A percentile compares a stretch with the other conserved stretches of the same genome.
Conservation (phyloP, 768 basidiomycete species). For the Leccinum incarnatum region DNA sequence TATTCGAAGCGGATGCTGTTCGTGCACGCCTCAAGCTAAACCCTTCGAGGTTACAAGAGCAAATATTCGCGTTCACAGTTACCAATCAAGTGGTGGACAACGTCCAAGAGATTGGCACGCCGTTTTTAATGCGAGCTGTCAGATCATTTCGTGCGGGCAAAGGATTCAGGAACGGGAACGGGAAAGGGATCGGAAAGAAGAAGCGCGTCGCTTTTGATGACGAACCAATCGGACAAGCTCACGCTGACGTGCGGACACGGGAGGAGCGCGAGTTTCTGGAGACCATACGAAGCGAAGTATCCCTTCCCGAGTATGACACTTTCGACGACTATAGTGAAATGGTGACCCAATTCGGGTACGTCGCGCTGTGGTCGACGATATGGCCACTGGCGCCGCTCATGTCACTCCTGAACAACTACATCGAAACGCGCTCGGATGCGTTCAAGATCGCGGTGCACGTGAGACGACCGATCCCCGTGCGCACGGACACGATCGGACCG, state of each 20-base stretch:
- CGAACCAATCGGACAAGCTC: slow-evolving; percentile 37
- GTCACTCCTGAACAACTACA: slow-evolving; percentile 87
- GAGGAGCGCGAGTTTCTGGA: slow-evolving; percentile 82
- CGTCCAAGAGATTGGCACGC: slow-evolving; percentile 77
- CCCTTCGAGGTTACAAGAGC: slow-evolving; percentile 71
- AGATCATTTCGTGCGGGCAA: slow-evolving; percentile 48
- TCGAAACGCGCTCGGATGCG: slow-evolving; percentile 91
- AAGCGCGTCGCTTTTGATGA: slow-evolving; percentile 75
- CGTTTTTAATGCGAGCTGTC: slow-evolving; percentile 67
- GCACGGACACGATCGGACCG: slow-evolving; percentile 89
- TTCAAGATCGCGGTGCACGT: slow-evolving; percentile 90
- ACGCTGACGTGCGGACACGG: slow-evolving; percentile 35
- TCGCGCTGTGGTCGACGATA: slow-evolving; percentile 88
- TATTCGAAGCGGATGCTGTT: slow-evolving; percentile 52
- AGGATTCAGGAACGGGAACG: slow-evolving; percentile 25
- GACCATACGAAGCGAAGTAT: slow-evolving; percentile 70
- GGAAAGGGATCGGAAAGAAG: slow-evolving; percentile 39
- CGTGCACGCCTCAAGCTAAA: slow-evolving; percentile 59
- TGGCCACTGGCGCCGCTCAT: slow-evolving; percentile 92
- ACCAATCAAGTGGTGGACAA: slow-evolving; percentile 84
- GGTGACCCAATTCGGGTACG: slow-evolving; percentile 94
- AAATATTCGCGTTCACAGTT: slow-evolving; percentile 92
- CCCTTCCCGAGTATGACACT: slow-evolving; percentile 75
- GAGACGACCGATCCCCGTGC: slow-evolving; percentile 79
- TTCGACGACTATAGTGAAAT: slow-evolving; percentile 95